A percentile compares a stretch with the other conserved stretches of the same genome.
These are phyloP conservation scores for Neofusicoccum cordaticola DNA, from an alignment of 2,329 filamentous ascomycete species.

Conservation along the genomic window DNA sequence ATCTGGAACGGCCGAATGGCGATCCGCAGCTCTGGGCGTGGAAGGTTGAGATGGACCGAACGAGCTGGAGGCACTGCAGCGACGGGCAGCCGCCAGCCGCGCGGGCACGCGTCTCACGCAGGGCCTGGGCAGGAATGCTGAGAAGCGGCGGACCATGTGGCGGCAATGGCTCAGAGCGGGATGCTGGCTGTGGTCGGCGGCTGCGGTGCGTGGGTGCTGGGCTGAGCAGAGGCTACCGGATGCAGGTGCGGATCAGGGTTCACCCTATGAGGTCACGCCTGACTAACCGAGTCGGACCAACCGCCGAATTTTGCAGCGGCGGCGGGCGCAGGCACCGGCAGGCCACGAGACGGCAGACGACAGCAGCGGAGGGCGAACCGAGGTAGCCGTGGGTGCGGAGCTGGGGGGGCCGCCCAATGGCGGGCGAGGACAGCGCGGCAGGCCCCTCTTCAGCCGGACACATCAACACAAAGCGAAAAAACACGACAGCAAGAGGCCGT, in stretches of 20 bases:
- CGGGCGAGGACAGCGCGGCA: not conserved
- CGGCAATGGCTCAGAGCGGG: not conserved
- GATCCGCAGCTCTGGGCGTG: not conserved
- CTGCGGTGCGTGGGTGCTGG: not conserved
- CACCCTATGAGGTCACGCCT: not conserved
- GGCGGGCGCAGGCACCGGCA: not conserved
- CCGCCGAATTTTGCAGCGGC: not conserved
- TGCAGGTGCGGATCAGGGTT: slow-evolving; percentile 9
- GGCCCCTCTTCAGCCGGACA: not conserved
- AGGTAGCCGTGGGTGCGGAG: not conserved
- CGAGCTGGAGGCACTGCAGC: not conserved
- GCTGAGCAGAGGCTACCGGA: not conserved
- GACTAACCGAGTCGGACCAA: not conserved
- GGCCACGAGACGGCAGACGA: too few relatives aligned
- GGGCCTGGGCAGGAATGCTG: not conserved
- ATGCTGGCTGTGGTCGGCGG: too few relatives aligned
- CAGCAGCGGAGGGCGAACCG: not conserved
- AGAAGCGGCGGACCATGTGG: not conserved
- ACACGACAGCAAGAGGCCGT: not conserved
- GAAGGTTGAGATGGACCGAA: not conserved
- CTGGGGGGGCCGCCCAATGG: not conserved
- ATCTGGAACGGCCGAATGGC: not conserved
- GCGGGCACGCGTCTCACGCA: not conserved
- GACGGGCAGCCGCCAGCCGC: too few relatives aligned
- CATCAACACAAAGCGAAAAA: slow-evolving; percentile 2